phyloP scores from a whole-genome alignment of 2,329 filamentous ascomycete species.

The Truncatella angustata region DNA sequence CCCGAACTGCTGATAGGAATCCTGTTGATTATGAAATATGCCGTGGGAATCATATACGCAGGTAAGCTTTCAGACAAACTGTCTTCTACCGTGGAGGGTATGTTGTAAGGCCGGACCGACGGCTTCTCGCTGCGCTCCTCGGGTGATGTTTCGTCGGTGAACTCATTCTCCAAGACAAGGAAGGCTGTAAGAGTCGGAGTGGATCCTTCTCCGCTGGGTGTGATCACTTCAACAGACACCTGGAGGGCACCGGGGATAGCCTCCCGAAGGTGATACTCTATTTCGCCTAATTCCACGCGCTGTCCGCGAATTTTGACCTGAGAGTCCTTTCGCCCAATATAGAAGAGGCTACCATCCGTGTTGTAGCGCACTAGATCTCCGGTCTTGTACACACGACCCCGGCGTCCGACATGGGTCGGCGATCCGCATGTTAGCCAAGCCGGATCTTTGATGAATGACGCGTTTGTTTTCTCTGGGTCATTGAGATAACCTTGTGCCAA shows the following conservation, averaged over 20 bases:
- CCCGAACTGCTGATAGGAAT: too few relatives aligned
- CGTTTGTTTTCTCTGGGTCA: neutral
- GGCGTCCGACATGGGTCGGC: neutral
- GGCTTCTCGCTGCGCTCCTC: too few relatives aligned
- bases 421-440: neutral
- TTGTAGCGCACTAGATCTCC: slow-evolving; percentile 4
- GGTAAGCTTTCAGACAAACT: too few relatives aligned
- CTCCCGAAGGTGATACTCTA: neutral
- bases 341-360: neutral
- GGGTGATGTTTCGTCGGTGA: too few relatives aligned
- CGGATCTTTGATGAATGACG: slow-evolving; percentile 10
- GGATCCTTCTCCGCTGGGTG: neutral
- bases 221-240: neutral
- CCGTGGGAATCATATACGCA: too few relatives aligned
- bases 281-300: slow-evolving; percentile 4
- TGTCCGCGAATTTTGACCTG: slow-evolving; percentile 10
- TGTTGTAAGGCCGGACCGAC: too few relatives aligned
- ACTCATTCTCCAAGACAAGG: too few relatives aligned
- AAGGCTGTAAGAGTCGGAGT: too few relatives aligned
- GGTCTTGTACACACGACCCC: slow-evolving; percentile 1
- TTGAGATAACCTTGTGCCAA: slow-evolving; percentile 3
- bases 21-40: too few relatives aligned
- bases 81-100: too few relatives aligned
- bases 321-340: slow-evolving; percentile 4
- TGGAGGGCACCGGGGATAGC: neutral